phyloP scores from a whole-genome alignment of 768 basidiomycete species.

The Phylloporus scabripes region DNA sequence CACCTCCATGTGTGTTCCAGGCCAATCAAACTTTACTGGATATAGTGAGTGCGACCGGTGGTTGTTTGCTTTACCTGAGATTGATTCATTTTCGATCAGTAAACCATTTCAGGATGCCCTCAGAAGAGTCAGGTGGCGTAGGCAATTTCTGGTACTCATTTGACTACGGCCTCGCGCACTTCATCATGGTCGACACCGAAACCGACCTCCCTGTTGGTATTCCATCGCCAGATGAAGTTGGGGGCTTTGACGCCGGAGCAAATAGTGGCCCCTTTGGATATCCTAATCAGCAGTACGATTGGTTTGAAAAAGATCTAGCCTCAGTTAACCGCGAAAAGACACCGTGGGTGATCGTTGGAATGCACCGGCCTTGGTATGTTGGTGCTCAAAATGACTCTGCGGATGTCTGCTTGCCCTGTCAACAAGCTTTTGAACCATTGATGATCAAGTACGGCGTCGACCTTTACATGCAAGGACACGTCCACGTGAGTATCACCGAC shows the following conservation, averaged over 20 bases:
- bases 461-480: conserved; percentile 27
- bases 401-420: conserved; percentile 14
- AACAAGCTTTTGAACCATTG: conserved; percentile 26
- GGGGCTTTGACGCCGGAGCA: conserved; percentile 17
- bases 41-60: conserved; percentile 17
- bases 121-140: conserved; percentile 20
- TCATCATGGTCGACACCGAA: conserved; percentile 20
- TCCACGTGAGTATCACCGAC: conserved; percentile 16
- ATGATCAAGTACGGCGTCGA: conserved; percentile 30
- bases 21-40: conserved; percentile 25
- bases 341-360: conserved; percentile 26
- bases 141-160: conserved; percentile 31
- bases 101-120: conserved; percentile 27
- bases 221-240: conserved; percentile 20
- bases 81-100: conserved; percentile 9
- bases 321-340: conserved; percentile 21
- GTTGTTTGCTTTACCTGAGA: background rate
- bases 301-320: conserved; percentile 25
- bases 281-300: conserved; percentile 25
- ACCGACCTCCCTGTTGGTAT: conserved; percentile 24
- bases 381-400: conserved; percentile 4
- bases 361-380: conserved; percentile 26
- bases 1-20: conserved; percentile 23
- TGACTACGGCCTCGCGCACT: conserved; percentile 28
- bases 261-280: conserved; percentile 25